phyloP scores from a whole-genome alignment of 2,329 filamentous ascomycete genomes.

The Scleromitrula shiraiana region DNA sequence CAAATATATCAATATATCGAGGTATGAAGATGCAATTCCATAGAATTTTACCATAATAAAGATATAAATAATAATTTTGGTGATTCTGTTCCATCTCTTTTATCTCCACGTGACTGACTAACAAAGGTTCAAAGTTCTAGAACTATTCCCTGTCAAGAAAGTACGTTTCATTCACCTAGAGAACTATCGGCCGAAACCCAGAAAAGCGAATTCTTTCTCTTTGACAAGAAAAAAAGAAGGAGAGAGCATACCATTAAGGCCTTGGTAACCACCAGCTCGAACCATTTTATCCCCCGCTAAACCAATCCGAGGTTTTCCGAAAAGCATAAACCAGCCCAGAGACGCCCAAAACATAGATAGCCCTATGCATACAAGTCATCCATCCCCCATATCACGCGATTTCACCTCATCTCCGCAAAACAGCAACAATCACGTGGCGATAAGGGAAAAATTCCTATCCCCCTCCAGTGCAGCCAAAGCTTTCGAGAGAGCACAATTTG shows the following conservation, averaged over 20 bases:
- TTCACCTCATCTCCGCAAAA: not conserved
- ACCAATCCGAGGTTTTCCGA: not conserved
- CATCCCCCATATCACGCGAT: not conserved
- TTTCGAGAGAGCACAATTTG: not conserved
- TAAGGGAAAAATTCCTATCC: constrained; percentile 3
- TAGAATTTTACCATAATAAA: too few species aligned
- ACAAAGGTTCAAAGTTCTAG: not conserved
- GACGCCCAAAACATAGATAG: too few species aligned
- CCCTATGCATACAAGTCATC: too few species aligned
- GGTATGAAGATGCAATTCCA: not conserved
- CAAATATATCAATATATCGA: not conserved
- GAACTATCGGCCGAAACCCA: too few species aligned
- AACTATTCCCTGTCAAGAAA: not conserved
- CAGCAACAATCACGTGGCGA: constrained; percentile 4
- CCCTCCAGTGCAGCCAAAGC: too few species aligned
- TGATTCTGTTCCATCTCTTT: not conserved
- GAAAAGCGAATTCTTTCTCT: not conserved
- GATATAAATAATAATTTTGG: too few species aligned
- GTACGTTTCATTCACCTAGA: not conserved
- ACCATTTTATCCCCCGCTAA: not conserved
- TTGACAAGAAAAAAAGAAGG: not conserved
- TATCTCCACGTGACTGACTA: not conserved
- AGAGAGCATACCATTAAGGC: not conserved
- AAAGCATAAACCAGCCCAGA: too few species aligned
- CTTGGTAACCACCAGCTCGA: too few species aligned